Percentiles rank a stretch among this genome's conserved stretches.
phyloP scores from a whole-genome alignment of 2,329 filamentous ascomycete genomes.

The Neonectria punicea region DNA sequence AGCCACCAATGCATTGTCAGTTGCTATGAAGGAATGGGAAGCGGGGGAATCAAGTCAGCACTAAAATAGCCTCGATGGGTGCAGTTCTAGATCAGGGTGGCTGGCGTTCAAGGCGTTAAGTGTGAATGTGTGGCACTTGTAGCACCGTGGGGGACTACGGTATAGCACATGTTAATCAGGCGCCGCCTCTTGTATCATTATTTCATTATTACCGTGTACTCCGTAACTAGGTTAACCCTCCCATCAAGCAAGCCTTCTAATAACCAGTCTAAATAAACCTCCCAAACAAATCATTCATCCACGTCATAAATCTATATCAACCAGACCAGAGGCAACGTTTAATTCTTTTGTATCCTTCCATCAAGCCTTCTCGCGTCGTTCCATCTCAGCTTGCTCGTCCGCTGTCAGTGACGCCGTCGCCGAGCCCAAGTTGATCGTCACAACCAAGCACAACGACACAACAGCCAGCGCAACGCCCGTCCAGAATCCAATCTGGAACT shows the following conservation, averaged over 20 bases:
- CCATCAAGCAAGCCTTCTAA: neutral
- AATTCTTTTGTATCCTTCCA: too few species aligned
- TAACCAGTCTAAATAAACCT: neutral
- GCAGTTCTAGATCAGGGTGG: neutral
- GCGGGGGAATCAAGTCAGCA: constrained; percentile 15
- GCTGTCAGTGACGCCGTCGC: constrained; percentile 67
- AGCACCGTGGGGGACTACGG: neutral
- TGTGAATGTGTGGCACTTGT: neutral
- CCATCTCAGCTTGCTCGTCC: constrained; percentile 60
- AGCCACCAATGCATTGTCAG: constrained; percentile 59
- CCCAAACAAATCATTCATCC: neutral
- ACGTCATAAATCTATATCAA: neutral
- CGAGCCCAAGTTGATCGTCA: constrained; percentile 65
- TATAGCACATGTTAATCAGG: constrained; percentile 4
- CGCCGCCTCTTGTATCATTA: constrained; percentile 8
- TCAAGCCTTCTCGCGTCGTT: constrained; percentile 15
- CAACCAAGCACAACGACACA: constrained; percentile 62
- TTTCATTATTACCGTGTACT: neutral
- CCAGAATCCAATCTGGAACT: constrained; percentile 76
- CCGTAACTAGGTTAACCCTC: neutral
- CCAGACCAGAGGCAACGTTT: neutral
- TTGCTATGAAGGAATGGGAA: constrained; percentile 38
- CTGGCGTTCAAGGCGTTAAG: neutral
- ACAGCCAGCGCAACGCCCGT: constrained; percentile 67
- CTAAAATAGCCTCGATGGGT: constrained; percentile 3